Evolutionary conservation across 352 stramenopile species (phyloP).

Genomic region (Albugo candida): DNA sequence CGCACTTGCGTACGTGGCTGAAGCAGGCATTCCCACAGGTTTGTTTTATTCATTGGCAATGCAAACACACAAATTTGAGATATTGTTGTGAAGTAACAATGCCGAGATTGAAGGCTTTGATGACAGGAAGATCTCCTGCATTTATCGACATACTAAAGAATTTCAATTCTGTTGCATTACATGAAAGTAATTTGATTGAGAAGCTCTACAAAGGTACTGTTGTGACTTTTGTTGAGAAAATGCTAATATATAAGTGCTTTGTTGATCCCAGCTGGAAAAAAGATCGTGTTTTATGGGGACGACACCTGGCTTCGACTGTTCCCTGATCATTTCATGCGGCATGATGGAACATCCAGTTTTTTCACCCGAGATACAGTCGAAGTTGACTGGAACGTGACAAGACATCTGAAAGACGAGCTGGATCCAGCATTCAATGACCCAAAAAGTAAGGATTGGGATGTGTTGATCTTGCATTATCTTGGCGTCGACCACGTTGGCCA

Average conservation of each 20-base stretch:
- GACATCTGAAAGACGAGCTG: slow-evolving; percentile 66
- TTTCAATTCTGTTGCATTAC: slow-evolving; percentile 71
- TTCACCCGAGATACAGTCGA: slow-evolving; percentile 77
- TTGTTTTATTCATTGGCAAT: slow-evolving; percentile 2
- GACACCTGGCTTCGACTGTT: slow-evolving; percentile 83
- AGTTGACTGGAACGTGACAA: slow-evolving; percentile 73
- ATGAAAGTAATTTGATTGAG: slow-evolving; percentile 51
- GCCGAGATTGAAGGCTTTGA: slow-evolving; percentile 70
- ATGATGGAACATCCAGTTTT: slow-evolving; percentile 71
- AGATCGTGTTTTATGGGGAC: slow-evolving; percentile 76
- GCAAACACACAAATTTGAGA: slow-evolving; percentile 1
- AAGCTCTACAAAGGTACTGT: slow-evolving; percentile 15
- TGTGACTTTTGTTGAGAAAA: background rate
- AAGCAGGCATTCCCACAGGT: slow-evolving; percentile 58
- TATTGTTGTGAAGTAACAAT: slow-evolving; percentile 40
- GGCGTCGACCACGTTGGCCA: slow-evolving; percentile 76
- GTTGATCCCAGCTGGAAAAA: slow-evolving; percentile 13
- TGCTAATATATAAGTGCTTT: background rate
- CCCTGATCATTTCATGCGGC: slow-evolving; percentile 36
- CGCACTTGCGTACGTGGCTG: slow-evolving; percentile 48
- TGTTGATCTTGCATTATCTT: slow-evolving; percentile 73
- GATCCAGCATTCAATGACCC: slow-evolving; percentile 40
- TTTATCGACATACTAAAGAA: slow-evolving; percentile 86
- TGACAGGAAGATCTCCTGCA: slow-evolving; percentile 62
- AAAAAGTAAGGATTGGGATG: slow-evolving; percentile 65